These are phyloP conservation scores for Letharia columbiana DNA, from an alignment of 495 filamentous ascomycete genomes.

Conservation along the genomic window DNA sequence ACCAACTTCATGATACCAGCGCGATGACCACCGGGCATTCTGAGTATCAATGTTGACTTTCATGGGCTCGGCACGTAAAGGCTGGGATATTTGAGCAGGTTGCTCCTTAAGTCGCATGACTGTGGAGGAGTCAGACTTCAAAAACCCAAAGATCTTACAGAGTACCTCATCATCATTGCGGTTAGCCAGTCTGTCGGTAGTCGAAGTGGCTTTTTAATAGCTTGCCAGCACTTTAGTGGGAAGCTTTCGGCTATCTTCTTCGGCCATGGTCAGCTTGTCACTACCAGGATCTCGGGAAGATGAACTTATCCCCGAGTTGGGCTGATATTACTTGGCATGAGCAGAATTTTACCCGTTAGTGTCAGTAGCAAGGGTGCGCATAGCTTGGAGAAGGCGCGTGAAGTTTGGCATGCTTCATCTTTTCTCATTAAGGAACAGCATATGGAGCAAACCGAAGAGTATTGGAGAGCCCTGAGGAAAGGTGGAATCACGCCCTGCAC, in stretches of 20 bases:
- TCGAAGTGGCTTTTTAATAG: not conserved
- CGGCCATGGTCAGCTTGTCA: not conserved
- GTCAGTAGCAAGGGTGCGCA: not conserved
- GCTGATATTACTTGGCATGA: not conserved
- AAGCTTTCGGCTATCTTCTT: not conserved
- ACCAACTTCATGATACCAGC: not conserved
- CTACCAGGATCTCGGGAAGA: not conserved
- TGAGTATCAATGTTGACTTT: not conserved
- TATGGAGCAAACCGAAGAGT: not conserved
- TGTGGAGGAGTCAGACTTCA: not conserved
- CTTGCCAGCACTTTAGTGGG: not conserved
- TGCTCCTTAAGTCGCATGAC: not conserved
- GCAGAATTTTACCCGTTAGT: not conserved
- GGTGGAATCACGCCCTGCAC: conserved; percentile 1
- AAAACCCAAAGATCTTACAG: not conserved
- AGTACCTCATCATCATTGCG: not conserved
- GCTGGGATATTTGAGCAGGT: not conserved
- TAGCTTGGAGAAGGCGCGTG: not conserved
- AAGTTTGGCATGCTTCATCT: not conserved
- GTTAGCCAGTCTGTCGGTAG: not conserved
- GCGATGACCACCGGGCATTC: not conserved
- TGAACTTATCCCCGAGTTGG: not conserved
- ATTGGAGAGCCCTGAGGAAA: not conserved
- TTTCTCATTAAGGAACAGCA: not conserved
- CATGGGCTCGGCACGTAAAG: not conserved